Evolutionary conservation across 257 asterid genomes (phyloP).

Genomic region (Solanum chiquidenum): DNA sequence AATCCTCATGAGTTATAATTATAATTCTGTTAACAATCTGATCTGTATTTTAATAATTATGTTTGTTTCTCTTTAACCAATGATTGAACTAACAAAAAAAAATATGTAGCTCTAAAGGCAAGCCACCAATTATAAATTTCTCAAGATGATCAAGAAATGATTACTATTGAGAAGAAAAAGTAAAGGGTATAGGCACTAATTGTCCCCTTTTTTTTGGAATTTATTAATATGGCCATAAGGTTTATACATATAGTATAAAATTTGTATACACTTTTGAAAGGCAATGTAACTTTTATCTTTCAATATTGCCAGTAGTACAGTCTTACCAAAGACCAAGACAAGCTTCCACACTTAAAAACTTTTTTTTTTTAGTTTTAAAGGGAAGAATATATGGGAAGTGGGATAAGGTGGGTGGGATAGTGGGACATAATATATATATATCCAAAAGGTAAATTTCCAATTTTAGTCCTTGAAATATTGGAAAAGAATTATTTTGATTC

Average conservation of each 20-base stretch:
- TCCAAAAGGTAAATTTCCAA: not conserved
- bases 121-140: constrained; percentile 17
- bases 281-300: constrained; percentile 44
- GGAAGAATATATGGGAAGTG: not conserved
- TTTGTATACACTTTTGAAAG: constrained; percentile 38
- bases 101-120: constrained; percentile 6
- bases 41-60: not conserved
- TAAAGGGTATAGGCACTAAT: constrained; percentile 34
- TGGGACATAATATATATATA: not conserved
- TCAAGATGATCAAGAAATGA: constrained; percentile 48
- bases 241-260: constrained; percentile 4
- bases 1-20: not conserved
- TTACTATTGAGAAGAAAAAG: constrained; percentile 21
- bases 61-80: constrained; percentile 13
- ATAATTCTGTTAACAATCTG: not conserved
- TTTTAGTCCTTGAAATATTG: not conserved
- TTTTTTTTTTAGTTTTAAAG: not conserved
- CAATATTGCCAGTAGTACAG: constrained; percentile 15
- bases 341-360: constrained; percentile 21
- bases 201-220: constrained; percentile 18
- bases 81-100: constrained; percentile 28
- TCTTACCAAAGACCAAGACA: constrained; percentile 40
- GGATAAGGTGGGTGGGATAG: not conserved
- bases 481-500: not conserved
- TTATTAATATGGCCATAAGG: constrained; percentile 27